Conservation (phyloP, 441 rosid genomes). For the Kokia cookei region DNA sequence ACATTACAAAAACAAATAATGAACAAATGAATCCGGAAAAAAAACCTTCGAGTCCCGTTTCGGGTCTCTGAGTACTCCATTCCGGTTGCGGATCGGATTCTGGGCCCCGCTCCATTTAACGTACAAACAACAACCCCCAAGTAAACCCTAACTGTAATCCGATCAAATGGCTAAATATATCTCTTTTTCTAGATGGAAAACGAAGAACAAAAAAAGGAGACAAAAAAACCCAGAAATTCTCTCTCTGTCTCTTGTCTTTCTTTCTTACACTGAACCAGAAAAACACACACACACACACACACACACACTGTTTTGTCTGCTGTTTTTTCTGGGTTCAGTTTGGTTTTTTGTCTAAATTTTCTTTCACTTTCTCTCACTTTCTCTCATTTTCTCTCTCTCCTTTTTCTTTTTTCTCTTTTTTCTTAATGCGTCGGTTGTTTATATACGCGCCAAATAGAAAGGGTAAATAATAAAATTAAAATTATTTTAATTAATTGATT, state of each 20-base stretch:
- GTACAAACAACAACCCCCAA: constrained; percentile 1
- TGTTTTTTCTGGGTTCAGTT: background rate
- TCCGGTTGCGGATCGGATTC: constrained; percentile 76
- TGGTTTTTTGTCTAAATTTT: background rate
- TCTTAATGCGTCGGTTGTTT: constrained; percentile 31
- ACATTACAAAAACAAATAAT: constrained; percentile 6
- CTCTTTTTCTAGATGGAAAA: constrained; percentile 5
- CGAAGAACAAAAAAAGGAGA: background rate
- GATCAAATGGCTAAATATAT: constrained; percentile 30
- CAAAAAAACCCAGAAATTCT: background rate
- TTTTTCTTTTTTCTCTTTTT: constrained; percentile 25
- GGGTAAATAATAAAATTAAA: background rate
- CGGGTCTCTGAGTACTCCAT: constrained; percentile 54
- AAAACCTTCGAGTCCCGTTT: constrained; percentile 66
- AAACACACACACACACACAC: too few relatives aligned
- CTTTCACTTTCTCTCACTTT: background rate
- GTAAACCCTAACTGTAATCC: constrained; percentile 17
- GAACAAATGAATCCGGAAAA: background rate
- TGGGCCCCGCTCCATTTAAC: constrained; percentile 63
- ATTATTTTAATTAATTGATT: background rate
- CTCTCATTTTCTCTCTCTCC: background rate
- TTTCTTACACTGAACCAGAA: background rate
- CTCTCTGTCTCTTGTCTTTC: background rate
- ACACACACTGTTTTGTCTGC: background rate
- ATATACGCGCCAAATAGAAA: constrained; percentile 61